Evolutionary conservation across 164 flowering plant genomes (phyloP), one percentile per base, ranked within the genome.

Genomic region (Tetracentron sinense): DNA sequence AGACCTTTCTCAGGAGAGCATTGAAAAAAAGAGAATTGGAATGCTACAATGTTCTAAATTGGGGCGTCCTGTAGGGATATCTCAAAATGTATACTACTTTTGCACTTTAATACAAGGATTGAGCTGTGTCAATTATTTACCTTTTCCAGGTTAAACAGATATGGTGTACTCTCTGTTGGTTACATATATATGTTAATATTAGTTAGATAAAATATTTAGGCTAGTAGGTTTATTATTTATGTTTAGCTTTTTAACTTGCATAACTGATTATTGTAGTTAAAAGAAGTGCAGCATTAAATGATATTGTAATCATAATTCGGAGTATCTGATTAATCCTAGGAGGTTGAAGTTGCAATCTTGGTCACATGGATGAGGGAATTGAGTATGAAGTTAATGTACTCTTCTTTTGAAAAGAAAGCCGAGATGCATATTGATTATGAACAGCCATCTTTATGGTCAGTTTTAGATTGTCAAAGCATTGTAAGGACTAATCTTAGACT

Each of bases 1-100:
- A 62, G 58, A 64, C 44, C 57, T n/a, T 71, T 66, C 72, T 60
- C 65, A 78, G 77, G 82, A 73, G 54, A 68, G 74, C 30, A 42
- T 55, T 61, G 55, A 65, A 8, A 50, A 33, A 20, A 51, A 14
- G 21, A 23, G 55, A 35, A 56, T 60, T 54, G 42, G 42, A 25
- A 38, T 20, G 19, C 8, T 49, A 12, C 53, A 17, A 17, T 17
- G 17, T 42, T 44, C 64, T 19, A 29, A 54, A 54, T 44, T 31
- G 10, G 29, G 23, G 30, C 42, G 14, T 11, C 60, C 19, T 42
- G 54, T 54, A 26, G 42, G 42, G 58, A 60, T 27, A 15, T 52
- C 31, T 60, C 7, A 38, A 21, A 35, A 38, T 26, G 33, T 26
- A 38, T 38, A 38, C 1, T 38, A 10, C 44, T 10, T n/a, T 38